phyloP scores from a whole-genome alignment of 2,329 filamentous ascomycete genomes.

The Bipolaris zeicola region DNA sequence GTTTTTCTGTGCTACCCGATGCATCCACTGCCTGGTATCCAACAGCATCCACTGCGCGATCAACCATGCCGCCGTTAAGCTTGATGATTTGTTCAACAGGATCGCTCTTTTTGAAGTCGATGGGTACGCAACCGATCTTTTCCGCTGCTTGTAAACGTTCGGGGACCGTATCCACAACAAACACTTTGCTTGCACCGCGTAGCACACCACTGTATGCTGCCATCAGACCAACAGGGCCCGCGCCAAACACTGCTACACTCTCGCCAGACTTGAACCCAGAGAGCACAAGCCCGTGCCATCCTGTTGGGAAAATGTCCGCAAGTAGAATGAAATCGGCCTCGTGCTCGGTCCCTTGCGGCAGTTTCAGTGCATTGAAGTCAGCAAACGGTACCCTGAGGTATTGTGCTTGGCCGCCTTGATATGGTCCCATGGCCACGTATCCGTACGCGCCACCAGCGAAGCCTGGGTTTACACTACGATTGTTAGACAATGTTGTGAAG shows the following conservation, averaged over 20 bases:
- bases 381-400: constrained; percentile 69
- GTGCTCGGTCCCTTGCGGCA: constrained; percentile 65
- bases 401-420: constrained; percentile 65
- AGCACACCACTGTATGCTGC: constrained; percentile 67
- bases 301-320: constrained; percentile 58
- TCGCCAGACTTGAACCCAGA: constrained; percentile 66
- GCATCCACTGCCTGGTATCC: constrained; percentile 66
- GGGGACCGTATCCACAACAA: constrained; percentile 66
- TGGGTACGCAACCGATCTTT: constrained; percentile 65
- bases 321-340: constrained; percentile 64
- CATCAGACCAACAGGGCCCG: constrained; percentile 67
- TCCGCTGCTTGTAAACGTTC: constrained; percentile 64
- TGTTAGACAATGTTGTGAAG: constrained; percentile 4
- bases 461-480: constrained; percentile 58
- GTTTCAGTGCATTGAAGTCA: constrained; percentile 68
- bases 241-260: constrained; percentile 68
- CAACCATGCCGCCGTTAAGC: constrained; percentile 64
- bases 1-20: constrained; percentile 63
- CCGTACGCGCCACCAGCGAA: constrained; percentile 66
- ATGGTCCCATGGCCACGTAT: constrained; percentile 66
- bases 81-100: constrained; percentile 66
- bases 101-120: constrained; percentile 66
- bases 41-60: constrained; percentile 68
- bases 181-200: constrained; percentile 66
- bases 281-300: constrained; percentile 63